Conservation (phyloP, 306 rosid species). For the Trifolium subterraneum region DNA sequence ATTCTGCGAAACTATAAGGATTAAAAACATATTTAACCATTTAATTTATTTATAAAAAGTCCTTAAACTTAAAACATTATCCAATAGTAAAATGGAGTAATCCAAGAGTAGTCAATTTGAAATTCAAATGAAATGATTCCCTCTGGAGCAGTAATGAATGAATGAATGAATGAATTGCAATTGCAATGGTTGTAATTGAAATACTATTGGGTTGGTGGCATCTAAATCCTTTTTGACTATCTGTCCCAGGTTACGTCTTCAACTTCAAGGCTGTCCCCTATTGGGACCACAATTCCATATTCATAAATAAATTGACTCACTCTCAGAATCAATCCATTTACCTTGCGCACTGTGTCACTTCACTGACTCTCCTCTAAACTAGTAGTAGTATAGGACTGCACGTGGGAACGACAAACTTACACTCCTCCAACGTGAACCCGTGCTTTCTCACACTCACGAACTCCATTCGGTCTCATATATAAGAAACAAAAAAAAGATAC, state of each 20-base stretch:
- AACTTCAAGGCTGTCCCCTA: slow-evolving; percentile 45
- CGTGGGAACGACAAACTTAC: slow-evolving; percentile 38
- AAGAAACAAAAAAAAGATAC: too few species aligned
- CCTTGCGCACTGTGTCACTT: not conserved
- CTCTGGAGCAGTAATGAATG: not conserved
- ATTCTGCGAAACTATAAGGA: too few species aligned
- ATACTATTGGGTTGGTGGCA: not conserved
- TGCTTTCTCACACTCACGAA: slow-evolving; percentile 1
- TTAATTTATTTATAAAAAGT: too few species aligned
- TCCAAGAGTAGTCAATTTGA: slow-evolving; percentile 4
- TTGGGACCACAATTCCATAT: slow-evolving; percentile 11
- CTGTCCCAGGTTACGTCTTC: slow-evolving; percentile 48
- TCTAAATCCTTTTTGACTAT: slow-evolving; percentile 45
- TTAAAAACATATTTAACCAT: too few species aligned
- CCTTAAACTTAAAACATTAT: not conserved
- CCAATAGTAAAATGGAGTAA: not conserved
- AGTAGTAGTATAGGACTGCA: slow-evolving; percentile 43
- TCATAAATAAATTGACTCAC: not conserved
- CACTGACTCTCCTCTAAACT: slow-evolving; percentile 20
- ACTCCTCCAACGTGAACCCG: slow-evolving; percentile 26
- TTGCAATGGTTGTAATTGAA: too few species aligned
- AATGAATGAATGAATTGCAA: not conserved
- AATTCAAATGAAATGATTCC: slow-evolving; percentile 36
- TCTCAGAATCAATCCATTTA: slow-evolving; percentile 15
- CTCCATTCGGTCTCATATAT: too few species aligned